A percentile compares a stretch with the other conserved stretches of the same genome.
phyloP scores from a whole-genome alignment of 352 stramenopile genomes.

The Phytophthora hibernalis region DNA sequence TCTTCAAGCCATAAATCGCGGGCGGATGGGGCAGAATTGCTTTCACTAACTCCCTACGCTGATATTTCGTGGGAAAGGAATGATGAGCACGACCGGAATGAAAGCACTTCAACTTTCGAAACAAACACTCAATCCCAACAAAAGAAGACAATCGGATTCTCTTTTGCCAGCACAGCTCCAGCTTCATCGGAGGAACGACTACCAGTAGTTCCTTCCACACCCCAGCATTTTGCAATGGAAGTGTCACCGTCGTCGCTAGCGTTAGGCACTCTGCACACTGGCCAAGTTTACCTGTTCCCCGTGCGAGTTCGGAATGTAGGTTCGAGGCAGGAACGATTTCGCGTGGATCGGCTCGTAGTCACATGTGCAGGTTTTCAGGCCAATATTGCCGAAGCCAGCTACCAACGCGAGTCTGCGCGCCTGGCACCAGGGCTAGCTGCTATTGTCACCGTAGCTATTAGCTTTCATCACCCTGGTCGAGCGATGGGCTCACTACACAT shows the following conservation, averaged over 20 bases:
- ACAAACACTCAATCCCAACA: conserved; percentile 7
- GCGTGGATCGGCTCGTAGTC: conserved; percentile 54
- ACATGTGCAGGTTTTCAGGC: conserved; percentile 50
- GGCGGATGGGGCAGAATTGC: conserved; percentile 36
- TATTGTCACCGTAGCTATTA: conserved; percentile 69
- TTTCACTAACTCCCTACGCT: conserved; percentile 35
- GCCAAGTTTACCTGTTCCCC: conserved; percentile 75
- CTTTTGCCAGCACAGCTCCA: neutral
- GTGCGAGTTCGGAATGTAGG: conserved; percentile 75
- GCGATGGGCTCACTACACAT: conserved; percentile 52
- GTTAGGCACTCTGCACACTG: conserved; percentile 44
- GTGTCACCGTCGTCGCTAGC: conserved; percentile 54
- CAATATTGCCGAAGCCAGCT: conserved; percentile 55
- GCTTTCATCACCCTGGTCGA: conserved; percentile 61
- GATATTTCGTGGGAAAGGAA: conserved; percentile 36
- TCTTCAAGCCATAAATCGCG: conserved; percentile 8
- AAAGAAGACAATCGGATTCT: conserved; percentile 8
- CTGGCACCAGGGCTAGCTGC: conserved; percentile 63
- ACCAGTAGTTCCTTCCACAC: conserved; percentile 9
- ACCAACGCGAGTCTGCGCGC: conserved; percentile 65
- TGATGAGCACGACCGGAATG: conserved; percentile 6
- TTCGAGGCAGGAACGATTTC: conserved; percentile 71
- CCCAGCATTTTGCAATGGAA: conserved; percentile 62
- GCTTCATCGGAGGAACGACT: conserved; percentile 37
- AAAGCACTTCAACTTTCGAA: neutral